Conservation (phyloP, 495 filamentous ascomycete genomes). For the Penicillium roqueforti region DNA sequence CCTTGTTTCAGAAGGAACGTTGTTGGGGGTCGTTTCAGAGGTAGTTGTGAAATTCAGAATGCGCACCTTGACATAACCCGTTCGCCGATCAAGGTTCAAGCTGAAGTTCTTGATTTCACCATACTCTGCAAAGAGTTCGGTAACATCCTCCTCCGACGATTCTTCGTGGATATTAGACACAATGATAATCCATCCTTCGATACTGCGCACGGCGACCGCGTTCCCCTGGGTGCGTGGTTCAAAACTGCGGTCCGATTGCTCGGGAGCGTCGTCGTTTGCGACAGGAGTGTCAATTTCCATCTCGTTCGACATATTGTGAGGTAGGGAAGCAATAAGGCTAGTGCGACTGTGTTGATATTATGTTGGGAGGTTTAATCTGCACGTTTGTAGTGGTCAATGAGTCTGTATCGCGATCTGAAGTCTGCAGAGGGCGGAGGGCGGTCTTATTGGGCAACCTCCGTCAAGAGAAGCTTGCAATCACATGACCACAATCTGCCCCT, state of each 20-base stretch:
- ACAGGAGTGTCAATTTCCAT: constrained; percentile 75
- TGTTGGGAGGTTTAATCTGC: constrained; percentile 1
- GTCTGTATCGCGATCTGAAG: constrained; percentile 2
- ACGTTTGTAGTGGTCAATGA: constrained; percentile 4
- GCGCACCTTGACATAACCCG: constrained; percentile 94
- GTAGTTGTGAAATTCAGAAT: background rate
- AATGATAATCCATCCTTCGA: constrained; percentile 98
- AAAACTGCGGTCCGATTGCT: constrained; percentile 52
- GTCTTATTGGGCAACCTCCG: background rate
- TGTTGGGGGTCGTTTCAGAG: background rate
- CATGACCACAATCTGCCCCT: background rate
- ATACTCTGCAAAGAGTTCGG: constrained; percentile 90
- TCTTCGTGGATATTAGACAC: constrained; percentile 98
- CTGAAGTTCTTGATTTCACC: constrained; percentile 98
- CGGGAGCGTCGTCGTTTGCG: constrained; percentile 41
- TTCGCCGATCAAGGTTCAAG: constrained; percentile 88
- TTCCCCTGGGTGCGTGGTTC: constrained; percentile 68
- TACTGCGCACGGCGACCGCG: constrained; percentile 90
- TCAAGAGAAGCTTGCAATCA: background rate
- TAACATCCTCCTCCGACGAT: constrained; percentile 91
- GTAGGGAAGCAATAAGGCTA: background rate
- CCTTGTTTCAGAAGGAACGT: background rate
- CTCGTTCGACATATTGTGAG: constrained; percentile 58
- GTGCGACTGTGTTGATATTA: background rate
- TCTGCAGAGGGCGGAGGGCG: background rate